These are phyloP conservation scores for Triticum turgidum DNA, from an alignment of 176 grass and related monocot species.

Conservation along the genomic window DNA sequence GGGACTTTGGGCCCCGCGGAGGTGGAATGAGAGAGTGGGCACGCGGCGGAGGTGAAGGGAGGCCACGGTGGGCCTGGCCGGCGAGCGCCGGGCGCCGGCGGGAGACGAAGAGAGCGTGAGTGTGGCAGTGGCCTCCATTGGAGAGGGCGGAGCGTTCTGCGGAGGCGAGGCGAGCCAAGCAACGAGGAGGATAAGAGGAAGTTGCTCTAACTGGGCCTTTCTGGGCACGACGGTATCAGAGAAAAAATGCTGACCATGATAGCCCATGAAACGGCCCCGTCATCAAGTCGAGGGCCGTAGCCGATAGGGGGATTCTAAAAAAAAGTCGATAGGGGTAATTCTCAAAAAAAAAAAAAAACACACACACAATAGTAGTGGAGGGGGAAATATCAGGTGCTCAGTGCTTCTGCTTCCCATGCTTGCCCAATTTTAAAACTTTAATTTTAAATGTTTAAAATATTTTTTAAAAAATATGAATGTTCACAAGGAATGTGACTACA, in stretches of 20 bases:
- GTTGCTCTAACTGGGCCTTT: neutral
- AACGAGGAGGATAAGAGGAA: slow-evolving; percentile 36
- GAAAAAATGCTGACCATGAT: neutral
- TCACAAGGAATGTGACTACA: too few relatives aligned
- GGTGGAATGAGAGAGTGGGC: neutral
- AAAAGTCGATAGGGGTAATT: too few relatives aligned
- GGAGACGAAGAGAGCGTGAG: slow-evolving; percentile 37
- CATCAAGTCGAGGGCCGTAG: too few relatives aligned
- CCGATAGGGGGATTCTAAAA: too few relatives aligned
- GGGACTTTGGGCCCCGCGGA: neutral
- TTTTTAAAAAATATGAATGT: too few relatives aligned
- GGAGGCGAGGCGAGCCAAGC: slow-evolving; percentile 40
- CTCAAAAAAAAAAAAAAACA: too few relatives aligned
- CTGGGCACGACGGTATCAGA: neutral
- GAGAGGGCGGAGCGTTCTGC: neutral
- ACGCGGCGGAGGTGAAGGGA: neutral
- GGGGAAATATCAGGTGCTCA: too few relatives aligned
- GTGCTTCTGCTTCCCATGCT: too few relatives aligned
- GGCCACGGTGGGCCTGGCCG: neutral
- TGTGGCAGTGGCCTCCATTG: slow-evolving; percentile 36
- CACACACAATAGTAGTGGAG: too few relatives aligned
- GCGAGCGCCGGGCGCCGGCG: slow-evolving; percentile 13
- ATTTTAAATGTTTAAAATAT: too few relatives aligned
- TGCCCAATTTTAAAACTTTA: too few relatives aligned
- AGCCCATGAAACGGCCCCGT: neutral